Percentiles rank a stretch among this genome's conserved stretches.
Conservation (phyloP, 306 rosid genomes). For the Betula pendula region DNA sequence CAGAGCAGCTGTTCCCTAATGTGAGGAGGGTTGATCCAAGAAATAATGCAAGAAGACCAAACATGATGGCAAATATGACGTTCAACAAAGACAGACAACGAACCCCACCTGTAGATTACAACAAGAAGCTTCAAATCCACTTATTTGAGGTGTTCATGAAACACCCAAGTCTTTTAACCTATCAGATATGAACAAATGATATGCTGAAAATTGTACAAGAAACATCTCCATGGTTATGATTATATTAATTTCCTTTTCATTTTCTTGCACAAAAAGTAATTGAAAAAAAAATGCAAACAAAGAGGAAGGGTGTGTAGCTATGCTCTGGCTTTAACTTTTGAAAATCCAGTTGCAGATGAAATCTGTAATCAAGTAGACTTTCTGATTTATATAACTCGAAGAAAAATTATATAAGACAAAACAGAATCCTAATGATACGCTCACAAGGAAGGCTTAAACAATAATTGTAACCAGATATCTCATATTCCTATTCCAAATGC, state of each 20-base stretch:
- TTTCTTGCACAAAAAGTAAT: background rate
- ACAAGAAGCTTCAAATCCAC: constrained; percentile 17
- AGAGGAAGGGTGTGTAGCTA: background rate
- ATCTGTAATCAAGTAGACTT: background rate
- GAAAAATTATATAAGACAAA: background rate
- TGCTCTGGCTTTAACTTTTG: background rate
- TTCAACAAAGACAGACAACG: constrained; percentile 89
- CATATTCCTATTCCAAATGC: background rate
- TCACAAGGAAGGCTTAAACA: constrained; percentile 7
- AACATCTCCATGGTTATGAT: background rate
- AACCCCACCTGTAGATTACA: constrained; percentile 72
- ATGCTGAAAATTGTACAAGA: background rate
- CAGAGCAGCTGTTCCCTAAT: constrained; percentile 73
- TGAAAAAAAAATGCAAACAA: background rate
- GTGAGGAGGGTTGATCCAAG: constrained; percentile 97
- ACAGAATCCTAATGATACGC: background rate
- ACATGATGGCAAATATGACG: constrained; percentile 66
- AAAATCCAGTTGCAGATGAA: background rate
- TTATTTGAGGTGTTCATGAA: constrained; percentile 6
- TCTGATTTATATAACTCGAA: background rate
- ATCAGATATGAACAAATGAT: background rate
- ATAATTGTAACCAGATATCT: background rate
- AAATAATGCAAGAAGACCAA: constrained; percentile 87
- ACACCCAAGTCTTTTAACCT: background rate
- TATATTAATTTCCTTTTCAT: background rate